Evolutionary conservation across 176 grass and related monocot species (phyloP), one percentile per base, ranked within the genome.

Genomic region (Leersia perrieri): DNA sequence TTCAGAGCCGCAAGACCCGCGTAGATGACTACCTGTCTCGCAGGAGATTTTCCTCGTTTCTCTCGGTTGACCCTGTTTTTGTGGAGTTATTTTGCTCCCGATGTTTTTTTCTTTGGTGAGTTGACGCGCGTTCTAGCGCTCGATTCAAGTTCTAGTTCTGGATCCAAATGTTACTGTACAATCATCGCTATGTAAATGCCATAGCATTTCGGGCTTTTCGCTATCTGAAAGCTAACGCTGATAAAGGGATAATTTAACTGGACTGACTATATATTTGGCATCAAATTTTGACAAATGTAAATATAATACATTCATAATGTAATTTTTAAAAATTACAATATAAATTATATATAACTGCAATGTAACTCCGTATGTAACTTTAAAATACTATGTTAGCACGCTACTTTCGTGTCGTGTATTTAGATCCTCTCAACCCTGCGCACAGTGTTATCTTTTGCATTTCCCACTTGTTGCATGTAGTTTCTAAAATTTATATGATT

Each of bases 1-100:
- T 84, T 94, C 65, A 80, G 91, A 65, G 83, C 88, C 4, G 73
- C 63, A 64, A 82, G 78, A 63, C 57, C 74, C 57, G 41, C 70
- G 15, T 78, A 84, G 83, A 44, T 51, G 51, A 72, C 27, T 49
- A 10, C 23, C 47, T 75, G 44, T 34, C 11, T 23, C 51, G 8
- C 51, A 57, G 27, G 34, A 67, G 9, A 39, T 73, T 67, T 67
- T 57, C 22, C 51, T 55, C 35, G 10, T 87, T 63, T 57, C 44
- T 63, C 23, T 13, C 55, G 60, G 68, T 26, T 65, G 33, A 10
- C 81, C n/a, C 16, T 9, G n/a, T 70, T 36, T 68, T 70, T 8
- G 5, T 68, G 3, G 45, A 40, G 35, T 63, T n/a, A n/a, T 44
- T 14, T 9, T 49, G n/a, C 33, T 25, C 22, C 12, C 51, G 22